Evolutionary conservation across 768 basidiomycete genomes (phyloP).

Genomic region (Lyophyllum shimeji): DNA sequence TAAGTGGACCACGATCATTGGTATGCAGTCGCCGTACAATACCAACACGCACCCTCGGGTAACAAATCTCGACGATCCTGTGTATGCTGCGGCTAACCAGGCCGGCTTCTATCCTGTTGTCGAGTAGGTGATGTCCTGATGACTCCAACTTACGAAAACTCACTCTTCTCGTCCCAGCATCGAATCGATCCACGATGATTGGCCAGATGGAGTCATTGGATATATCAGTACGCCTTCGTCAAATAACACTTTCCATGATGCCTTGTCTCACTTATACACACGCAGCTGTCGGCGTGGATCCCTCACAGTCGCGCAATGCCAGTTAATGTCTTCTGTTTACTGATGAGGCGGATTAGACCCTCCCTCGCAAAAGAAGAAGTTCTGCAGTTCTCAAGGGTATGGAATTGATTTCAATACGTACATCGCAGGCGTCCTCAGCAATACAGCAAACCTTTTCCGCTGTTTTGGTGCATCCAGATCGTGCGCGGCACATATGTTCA

Average conservation of each 20-base stretch:
- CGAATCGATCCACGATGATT: constrained; percentile 26
- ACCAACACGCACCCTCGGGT: constrained; percentile 27
- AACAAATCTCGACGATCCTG: constrained; percentile 30
- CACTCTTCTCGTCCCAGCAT: constrained; percentile 14
- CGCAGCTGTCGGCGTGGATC: constrained; percentile 27
- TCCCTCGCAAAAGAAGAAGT: too few relatives aligned
- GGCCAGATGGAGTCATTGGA: constrained; percentile 28
- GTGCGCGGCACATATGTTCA: too few relatives aligned
- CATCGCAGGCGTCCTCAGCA: too few relatives aligned
- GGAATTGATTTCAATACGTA: too few relatives aligned
- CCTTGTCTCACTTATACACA: neutral
- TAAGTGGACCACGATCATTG: constrained; percentile 30
- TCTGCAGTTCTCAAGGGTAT: too few relatives aligned
- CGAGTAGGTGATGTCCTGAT: constrained; percentile 16
- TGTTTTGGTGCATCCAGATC: too few relatives aligned
- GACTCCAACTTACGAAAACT: neutral
- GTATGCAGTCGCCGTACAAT: constrained; percentile 27
- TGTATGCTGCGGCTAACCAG: constrained; percentile 22
- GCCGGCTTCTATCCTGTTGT: constrained; percentile 28
- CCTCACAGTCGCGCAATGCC: constrained; percentile 3
- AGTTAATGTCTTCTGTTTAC: neutral
- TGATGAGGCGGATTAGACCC: too few relatives aligned
- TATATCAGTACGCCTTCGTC: constrained; percentile 23
- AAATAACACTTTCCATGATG: neutral
- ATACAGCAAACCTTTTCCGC: too few relatives aligned